A percentile compares a stretch with the other conserved stretches of the same genome.
phyloP scores from a whole-genome alignment of 2,329 filamentous ascomycete species.

The Thielaviopsis euricoi region DNA sequence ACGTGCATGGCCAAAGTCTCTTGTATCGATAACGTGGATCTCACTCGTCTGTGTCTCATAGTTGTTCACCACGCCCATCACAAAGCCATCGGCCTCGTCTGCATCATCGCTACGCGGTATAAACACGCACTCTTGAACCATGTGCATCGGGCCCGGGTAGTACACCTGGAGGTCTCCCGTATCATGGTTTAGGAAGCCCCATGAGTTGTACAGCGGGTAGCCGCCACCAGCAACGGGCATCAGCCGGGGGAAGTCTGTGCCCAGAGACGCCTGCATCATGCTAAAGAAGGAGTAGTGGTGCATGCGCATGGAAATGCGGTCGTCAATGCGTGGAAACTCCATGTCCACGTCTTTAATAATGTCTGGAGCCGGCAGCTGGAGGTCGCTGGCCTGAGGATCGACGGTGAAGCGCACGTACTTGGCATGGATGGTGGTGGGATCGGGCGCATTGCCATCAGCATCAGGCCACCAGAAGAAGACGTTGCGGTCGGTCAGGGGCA shows the following conservation, averaged over 20 bases:
- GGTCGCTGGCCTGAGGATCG: neutral
- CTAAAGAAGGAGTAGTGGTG: neutral
- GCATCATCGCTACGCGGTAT: conserved; percentile 20
- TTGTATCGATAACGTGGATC: neutral
- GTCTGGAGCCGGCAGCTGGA: neutral
- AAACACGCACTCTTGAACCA: conserved; percentile 27
- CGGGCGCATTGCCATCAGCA: neutral
- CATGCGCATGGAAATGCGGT: neutral
- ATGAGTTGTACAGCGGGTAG: conserved; percentile 18
- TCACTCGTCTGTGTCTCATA: neutral
- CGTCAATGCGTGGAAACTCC: neutral
- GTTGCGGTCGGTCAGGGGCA: neutral
- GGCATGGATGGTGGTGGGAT: neutral
- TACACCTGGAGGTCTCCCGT: conserved; percentile 18
- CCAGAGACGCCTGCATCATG: neutral
- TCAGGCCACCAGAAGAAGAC: neutral
- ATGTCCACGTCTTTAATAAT: neutral
- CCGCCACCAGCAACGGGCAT: conserved; percentile 11
- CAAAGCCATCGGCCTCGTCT: conserved; percentile 24
- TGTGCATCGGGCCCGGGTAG: conserved; percentile 18
- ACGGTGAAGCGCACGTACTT: neutral
- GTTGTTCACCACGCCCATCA: conserved; percentile 18
- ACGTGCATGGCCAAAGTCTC: neutral
- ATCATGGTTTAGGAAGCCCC: conserved; percentile 18
- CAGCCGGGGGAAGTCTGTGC: conserved; percentile 5